Base-by-base conservation (phyloP, 345 rosid species). In the Corchorus olitorius region DNA sequence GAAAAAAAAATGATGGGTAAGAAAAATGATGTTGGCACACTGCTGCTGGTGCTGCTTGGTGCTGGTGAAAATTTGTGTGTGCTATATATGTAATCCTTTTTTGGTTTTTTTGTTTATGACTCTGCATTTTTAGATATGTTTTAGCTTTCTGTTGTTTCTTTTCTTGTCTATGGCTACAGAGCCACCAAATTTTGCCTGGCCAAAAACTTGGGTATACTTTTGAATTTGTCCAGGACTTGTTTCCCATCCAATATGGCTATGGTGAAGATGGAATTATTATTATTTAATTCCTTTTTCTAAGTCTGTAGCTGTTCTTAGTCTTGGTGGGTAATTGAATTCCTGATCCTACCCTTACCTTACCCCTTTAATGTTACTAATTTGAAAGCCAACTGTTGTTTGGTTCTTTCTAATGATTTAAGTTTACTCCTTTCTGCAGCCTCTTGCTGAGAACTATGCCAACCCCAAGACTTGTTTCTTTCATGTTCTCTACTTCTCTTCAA, bases 391-490 rank as follows among this genome's bases (percentile, higher is more conserved):
- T 50, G 41, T 66, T 66, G 27, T 17, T 61, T 76, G 19, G 19
- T 67, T 61, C 50, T 37, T 48, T 52, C 39, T 19, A 43, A 19
- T 76, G 34, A 62, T 41, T 48, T 27, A 48, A 62, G 54, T 27
- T 76, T 72, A 0, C 72, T 80, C 49, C 50, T 73, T 43, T 76
- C 39, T 83, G 81, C 88, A 97, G 99, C 86, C 95, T 81, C 93
- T 93, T 53, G 94, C 77, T 76, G 98, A 97, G 84, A 97, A 94
- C 74, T 97, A 97, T 78, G 91, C 97, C 62, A 97, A 94, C 67
- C 99, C 99, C 22, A 94, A 63, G 91, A 97, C 97, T 35, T 97
- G 98, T 80, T 85, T 97, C 83, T 94, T 97, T 77, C 99, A 97
- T 74, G 97, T 97, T 75, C 76, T n/a, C n/a, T n/a, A n/a, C n/a